Evolutionary conservation across 106 monocot species (phyloP).

Genomic region (Gastrodia elata): DNA sequence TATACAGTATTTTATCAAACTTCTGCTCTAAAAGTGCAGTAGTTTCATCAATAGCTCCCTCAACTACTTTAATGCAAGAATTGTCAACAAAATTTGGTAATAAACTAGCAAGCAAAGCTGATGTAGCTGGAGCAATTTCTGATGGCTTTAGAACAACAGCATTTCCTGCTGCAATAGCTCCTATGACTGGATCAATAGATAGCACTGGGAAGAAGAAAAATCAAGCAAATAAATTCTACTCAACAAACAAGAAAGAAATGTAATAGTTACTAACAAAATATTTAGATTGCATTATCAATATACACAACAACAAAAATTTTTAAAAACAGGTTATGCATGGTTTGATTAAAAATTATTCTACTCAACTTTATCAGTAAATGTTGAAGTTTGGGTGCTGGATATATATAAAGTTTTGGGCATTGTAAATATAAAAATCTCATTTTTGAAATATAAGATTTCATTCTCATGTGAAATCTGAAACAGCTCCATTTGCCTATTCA

Average conservation of each 20-base stretch:
- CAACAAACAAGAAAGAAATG: background rate
- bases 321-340: background rate
- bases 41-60: slow-evolving; percentile 58
- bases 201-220: slow-evolving; percentile 22
- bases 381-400: no score
- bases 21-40: slow-evolving; percentile 67
- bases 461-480: background rate
- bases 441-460: background rate
- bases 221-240: background rate
- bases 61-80: slow-evolving; percentile 65
- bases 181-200: slow-evolving; percentile 49
- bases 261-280: background rate
- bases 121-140: slow-evolving; percentile 43
- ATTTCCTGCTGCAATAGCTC: slow-evolving; percentile 62
- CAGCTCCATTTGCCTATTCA: background rate
- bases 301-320: background rate
- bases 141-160: slow-evolving; percentile 59
- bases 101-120: slow-evolving; percentile 37
- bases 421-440: background rate
- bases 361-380: no score
- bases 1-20: slow-evolving; percentile 90
- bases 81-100: slow-evolving; percentile 51
- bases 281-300: background rate
- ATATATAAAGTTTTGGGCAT: no score
- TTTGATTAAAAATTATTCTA: background rate